Base-by-base conservation (phyloP, 1,284 basidiomycete species). In the Volvariella volvacea region DNA sequence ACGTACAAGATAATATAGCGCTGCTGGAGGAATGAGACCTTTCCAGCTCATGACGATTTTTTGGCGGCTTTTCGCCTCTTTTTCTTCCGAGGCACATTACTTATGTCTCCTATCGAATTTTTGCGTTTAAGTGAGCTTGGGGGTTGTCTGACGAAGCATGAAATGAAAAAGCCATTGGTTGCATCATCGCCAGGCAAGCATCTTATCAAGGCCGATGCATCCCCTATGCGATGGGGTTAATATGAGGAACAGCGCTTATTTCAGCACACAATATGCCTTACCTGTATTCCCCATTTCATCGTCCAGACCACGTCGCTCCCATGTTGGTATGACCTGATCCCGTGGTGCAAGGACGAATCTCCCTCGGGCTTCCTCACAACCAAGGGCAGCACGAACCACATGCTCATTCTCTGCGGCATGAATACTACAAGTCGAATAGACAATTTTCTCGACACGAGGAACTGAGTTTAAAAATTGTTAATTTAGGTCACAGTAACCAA, bases 361-460 rank as follows among this genome's bases (percentile, higher is more conserved):
- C 15, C 55, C 55, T 30, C 58, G 54, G 17, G 86, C 86, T 59
- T 91, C 86, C 12, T 78, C 72, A 17, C 83, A 84, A 41, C 68
- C 67, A 28, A 97, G 71, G 1, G 85, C 84, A 43, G 76, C 70
- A n/a, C 78, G 67, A 25, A 76, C 70, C 46, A 76, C 74, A 51
- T 70, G 70, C 54, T 99, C 96, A 64, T 99, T 95, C 60, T 99
- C 96, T 41, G 78, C 76, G 4, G 85, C 77, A 62, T 99, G 87
- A 39, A 97, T 73, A 48, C 92, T 95, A 63, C 95, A 98, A 9
- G 95, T 99, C 16, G 93, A 98, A 65, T 99, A 99, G 14, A 94
- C 92, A 48, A 98, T 88, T 52, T 79, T 82, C 43, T 72, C 76
- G 55, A 91, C 88, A 70, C 58, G 60, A 8, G 75, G 74, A 55